Base-by-base conservation (phyloP, 2,329 filamentous ascomycete species). In the Cercospora beticola region DNA sequence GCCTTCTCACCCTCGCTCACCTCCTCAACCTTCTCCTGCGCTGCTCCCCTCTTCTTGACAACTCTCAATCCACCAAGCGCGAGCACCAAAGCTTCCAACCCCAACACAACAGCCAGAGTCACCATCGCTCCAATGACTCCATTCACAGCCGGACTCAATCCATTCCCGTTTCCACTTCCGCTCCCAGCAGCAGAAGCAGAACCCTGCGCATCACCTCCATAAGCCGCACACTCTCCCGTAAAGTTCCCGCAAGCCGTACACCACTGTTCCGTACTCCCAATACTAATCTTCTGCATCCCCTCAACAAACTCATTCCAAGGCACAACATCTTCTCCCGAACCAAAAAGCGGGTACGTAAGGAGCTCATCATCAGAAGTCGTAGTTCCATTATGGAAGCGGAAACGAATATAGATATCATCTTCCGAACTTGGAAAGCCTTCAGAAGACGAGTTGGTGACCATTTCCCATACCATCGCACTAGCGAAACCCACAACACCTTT, bases 401-500 rank as follows among this genome's bases (percentile, higher is more conserved):
- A 89, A 36, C 88, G 83, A 12, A 90, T 85, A 66, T 82, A 83
- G 46, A 89, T 79, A 4, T 89, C 86, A 0, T 83, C 79, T 7
- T 40, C 33, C 31, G 31, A 33, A 33, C 16, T 74, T 70, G 3
- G 66, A 75, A 76, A 4, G 67, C 6, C 78, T 72, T 2, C 77
- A 86, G 84, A 3, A 2, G 76, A 75, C 0, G 78, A 75, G 69
- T 87, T 84, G 49, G 87, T 89, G 74, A 88, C 86, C 23, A 85
- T 86, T 83, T 97, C 94, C 78, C 96, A 94, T 5, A 85, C 85
- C 87, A 97, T 92, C 71, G 88, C 88, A 2, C 89, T 90, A 5
- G 93, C 93, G 76, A 97, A 97, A 81, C 93, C 90, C n/a, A 90
- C 88, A 12, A 97, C 83, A 65, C 91, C 91, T 68, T 82, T 88